Evolutionary conservation across 2,329 filamentous ascomycete species (phyloP).

Genomic region (Fonsecaea multimorphosa): DNA sequence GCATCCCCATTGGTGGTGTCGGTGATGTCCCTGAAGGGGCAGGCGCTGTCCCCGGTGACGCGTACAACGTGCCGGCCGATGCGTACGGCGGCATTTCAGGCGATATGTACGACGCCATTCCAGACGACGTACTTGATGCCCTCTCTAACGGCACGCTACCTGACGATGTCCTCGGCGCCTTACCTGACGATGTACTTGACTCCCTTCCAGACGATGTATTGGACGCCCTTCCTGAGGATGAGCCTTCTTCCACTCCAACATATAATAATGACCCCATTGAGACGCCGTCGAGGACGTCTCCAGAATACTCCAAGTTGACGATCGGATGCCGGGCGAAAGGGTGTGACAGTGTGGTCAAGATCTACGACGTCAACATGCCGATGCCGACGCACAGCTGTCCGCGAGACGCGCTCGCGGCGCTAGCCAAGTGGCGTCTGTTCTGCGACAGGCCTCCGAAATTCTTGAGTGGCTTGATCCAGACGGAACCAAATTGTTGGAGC

Average conservation of each 20-base stretch:
- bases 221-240: not conserved
- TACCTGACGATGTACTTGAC: no score
- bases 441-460: conserved; percentile 4
- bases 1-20: not conserved
- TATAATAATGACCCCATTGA: not conserved
- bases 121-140: no score
- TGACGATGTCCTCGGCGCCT: no score
- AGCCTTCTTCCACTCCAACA: not conserved
- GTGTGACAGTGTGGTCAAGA: conserved; percentile 2
- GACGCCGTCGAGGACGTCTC: not conserved
- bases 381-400: conserved; percentile 12
- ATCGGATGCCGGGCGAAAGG: conserved; percentile 2
- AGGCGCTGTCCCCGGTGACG: not conserved
- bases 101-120: not conserved
- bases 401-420: conserved; percentile 18
- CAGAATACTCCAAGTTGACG: not conserved
- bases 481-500: conserved; percentile 11
- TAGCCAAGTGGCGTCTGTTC: conserved; percentile 13
- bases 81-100: not conserved
- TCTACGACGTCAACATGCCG: conserved; percentile 10
- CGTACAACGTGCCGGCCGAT: not conserved
- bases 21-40: not conserved
- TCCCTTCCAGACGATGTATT: no score
- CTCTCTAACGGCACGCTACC: no score
- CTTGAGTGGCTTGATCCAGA: not conserved